Evolutionary conservation across 371 early-diverging fungal species (phyloP), one percentile per base, ranked within the genome.

Genomic region (Syncephalastrum racemosum): DNA sequence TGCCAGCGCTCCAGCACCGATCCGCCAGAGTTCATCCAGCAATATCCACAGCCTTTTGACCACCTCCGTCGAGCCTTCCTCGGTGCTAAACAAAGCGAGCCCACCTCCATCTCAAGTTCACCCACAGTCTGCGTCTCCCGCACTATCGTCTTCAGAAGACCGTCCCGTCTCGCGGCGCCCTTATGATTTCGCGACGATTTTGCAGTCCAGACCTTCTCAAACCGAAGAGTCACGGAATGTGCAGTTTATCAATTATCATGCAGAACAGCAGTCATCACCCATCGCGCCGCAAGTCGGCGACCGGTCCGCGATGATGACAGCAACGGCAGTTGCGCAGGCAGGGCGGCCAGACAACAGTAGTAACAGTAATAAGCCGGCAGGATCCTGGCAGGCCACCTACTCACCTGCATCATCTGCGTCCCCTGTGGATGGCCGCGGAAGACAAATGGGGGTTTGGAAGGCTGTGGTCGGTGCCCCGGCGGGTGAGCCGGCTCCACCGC

Each of bases 21-120:
- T 60, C 20, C 49, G 60, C n/a, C 54, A 60, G 41, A 54, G 50
- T 15, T 49, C 53, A n/a, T 47, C 58, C 15, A 66, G 59, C 49
- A 66, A 46, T 45, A 68, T 68, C 16, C 64, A 63, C 46, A 62
- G 59, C 31, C 22, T 68, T 22, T 45, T 68, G 4, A 67, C 60
- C 6, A 60, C 60, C 15, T 54, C 63, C 6, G 58, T 63, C 24
- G 68, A 67, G 23, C 63, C 68, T 16, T 18, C 39, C 43, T 16
- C 20, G 3, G 43, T 23, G 7, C 44, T 22, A 25, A 49, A 39
- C n/a, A 42, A 41, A 47, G 23, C 55, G 19, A 53, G 10, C 19
- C 15, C 44, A 54, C 19, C 50, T 19, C 39, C 58, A 51, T 44
- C 58, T 43, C 52, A 18, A 2, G 22, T n/a, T 39, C 40, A 44